Evolutionary conservation across 2,329 filamentous ascomycete species (phyloP).

Genomic region (Raffaelea albimanens): DNA sequence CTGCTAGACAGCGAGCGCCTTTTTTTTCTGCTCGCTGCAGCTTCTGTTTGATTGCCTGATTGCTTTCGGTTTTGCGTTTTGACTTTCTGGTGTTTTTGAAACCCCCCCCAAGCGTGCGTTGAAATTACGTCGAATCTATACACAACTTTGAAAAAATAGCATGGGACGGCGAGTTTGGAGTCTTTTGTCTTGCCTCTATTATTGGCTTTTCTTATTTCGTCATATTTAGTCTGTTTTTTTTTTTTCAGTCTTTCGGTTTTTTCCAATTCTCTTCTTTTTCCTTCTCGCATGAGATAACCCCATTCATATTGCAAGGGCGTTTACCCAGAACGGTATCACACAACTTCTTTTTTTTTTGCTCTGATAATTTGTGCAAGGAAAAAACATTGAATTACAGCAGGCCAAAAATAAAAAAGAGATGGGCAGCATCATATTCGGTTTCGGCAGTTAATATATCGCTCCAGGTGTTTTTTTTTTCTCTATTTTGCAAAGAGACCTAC

Average conservation of each 20-base stretch:
- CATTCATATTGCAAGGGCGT: background rate
- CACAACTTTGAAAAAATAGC: slow-evolving; percentile 1
- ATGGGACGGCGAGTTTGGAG: slow-evolving; percentile 8
- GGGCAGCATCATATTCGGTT: too few species aligned
- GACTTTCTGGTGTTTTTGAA: background rate
- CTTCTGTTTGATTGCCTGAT: background rate
- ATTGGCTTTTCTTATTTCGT: background rate
- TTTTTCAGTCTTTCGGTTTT: background rate
- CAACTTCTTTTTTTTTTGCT: too few species aligned
- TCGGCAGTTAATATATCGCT: too few species aligned
- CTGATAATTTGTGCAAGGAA: too few species aligned
- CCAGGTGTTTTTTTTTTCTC: too few species aligned
- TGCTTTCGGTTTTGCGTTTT: background rate
- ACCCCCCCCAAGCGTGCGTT: background rate
- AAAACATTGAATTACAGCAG: too few species aligned
- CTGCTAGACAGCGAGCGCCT: background rate
- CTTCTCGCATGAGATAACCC: background rate
- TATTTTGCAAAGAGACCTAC: too few species aligned
- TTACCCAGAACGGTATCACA: background rate
- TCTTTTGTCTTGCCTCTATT: slow-evolving; percentile 1
- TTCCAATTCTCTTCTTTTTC: background rate
- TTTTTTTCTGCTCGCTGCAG: background rate
- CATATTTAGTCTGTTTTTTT: background rate
- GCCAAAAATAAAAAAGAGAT: too few species aligned
- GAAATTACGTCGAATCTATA: background rate